Percentiles rank a stretch among this genome's conserved stretches.
phyloP scores from a whole-genome alignment of 441 rosid species.

The Populus hybrid region DNA sequence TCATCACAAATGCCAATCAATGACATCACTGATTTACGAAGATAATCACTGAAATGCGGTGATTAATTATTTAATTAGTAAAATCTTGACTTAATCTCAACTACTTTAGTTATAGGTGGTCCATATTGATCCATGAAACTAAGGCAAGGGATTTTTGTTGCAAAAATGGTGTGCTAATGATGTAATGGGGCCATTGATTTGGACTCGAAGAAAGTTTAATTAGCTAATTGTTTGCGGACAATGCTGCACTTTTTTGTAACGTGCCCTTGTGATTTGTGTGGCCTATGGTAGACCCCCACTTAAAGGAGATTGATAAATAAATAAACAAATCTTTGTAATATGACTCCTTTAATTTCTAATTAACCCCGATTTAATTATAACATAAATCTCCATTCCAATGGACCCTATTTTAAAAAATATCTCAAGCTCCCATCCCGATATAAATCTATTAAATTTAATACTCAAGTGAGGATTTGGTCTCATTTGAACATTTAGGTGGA shows the following conservation, averaged over 20 bases:
- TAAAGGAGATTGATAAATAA: not conserved
- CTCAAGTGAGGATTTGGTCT: too few relatives aligned
- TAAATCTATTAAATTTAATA: too few relatives aligned
- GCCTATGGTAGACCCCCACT: not conserved
- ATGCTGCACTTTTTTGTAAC: conserved; percentile 3
- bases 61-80: conserved; percentile 5
- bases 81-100: conserved; percentile 1
- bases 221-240: conserved; percentile 1
- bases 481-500: not conserved
- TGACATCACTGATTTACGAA: not conserved
- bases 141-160: not conserved
- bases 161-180: conserved; percentile 1
- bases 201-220: not conserved
- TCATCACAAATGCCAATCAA: not conserved
- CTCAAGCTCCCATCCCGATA: too few relatives aligned
- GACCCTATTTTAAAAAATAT: too few relatives aligned
- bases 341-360: too few relatives aligned
- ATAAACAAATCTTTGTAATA: too few relatives aligned
- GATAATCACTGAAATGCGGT: not conserved
- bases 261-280: not conserved
- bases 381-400: too few relatives aligned
- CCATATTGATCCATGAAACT: conserved; percentile 4
- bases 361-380: too few relatives aligned
- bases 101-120: not conserved
- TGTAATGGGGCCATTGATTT: not conserved